Base-by-base conservation (phyloP, 306 rosid genomes). In the Dryas octopetala region DNA sequence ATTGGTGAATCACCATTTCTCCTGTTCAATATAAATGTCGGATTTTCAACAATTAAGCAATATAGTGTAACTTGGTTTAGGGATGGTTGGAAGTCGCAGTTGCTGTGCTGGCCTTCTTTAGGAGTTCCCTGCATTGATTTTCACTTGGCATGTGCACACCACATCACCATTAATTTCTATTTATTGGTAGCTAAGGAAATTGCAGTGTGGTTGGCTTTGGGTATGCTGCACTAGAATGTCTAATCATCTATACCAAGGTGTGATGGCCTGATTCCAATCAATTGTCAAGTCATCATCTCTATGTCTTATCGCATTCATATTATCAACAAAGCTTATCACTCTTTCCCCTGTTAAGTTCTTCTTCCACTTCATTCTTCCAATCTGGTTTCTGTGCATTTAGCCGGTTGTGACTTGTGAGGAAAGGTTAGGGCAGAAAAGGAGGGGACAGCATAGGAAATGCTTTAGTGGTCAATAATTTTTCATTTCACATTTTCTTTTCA, bases 131-230 rank as follows among this genome's bases (percentile, higher is more conserved):
- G 66, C 65, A 44, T 28, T 17, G 3, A 9, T 16, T 53, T 26
- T 57, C 61, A 74, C n/a, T 52, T 64, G 49, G 52, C 66, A 38
- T 74, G 26, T 6, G 44, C 40, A 23, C 53, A 38, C 73, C 47
- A 50, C 7, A 9, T 48, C 60, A 50, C 28, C 53, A 1, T 48
- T 5, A 67, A 19, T 6, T 23, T 67, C 53, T 23, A n/a, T 40
- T 48, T 38, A 69, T 38, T 69, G 73, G 53, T 66, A 44, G 40
- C 40, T 4, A 44, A 45, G 70, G 70, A 48, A 63, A 45, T 43
- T 43, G 68, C 70, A 10, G 40, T 8, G 8, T 65, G 7, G 9
- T 9, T 66, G 13, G 70, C 38, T 66, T 17, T 28, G 64, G 9
- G 64, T 57, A 19, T 61, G 19, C 55, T 47, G 55, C 44, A 7